Conservation (phyloP, 495 filamentous ascomycete species). For the Trichoderma erinaceum region DNA sequence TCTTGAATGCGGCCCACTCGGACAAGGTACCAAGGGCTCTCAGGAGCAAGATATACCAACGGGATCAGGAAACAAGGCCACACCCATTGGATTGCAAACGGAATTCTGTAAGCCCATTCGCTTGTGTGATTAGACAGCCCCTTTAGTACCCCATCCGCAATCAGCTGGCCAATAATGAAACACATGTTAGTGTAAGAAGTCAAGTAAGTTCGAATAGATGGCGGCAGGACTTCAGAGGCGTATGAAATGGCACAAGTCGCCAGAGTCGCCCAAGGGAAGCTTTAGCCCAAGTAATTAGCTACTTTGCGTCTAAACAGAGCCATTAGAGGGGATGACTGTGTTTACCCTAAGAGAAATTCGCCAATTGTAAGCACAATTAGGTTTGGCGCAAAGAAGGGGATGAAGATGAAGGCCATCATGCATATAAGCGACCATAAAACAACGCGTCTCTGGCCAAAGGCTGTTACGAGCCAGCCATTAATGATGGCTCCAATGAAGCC, state of each 20-base stretch:
- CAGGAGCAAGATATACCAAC: conserved; percentile 58
- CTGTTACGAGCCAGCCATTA: conserved; percentile 56
- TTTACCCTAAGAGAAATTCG: conserved; percentile 53
- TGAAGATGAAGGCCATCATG: conserved; percentile 46
- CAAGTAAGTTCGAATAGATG: conserved; percentile 50
- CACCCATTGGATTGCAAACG: conserved; percentile 62
- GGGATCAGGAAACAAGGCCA: conserved; percentile 57
- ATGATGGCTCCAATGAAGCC: conserved; percentile 54
- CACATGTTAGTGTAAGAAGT: conserved; percentile 65
- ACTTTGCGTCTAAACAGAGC: too few species aligned
- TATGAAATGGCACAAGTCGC: conserved; percentile 47
- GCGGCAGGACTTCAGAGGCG: conserved; percentile 55
- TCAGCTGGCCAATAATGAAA: conserved; percentile 62
- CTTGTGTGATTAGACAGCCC: conserved; percentile 42
- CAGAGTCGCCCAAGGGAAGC: conserved; percentile 66
- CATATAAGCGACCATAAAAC: conserved; percentile 38
- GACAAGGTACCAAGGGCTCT: conserved; percentile 74
- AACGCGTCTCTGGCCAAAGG: conserved; percentile 54
- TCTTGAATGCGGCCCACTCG: conserved; percentile 49
- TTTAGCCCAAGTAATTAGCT: too few species aligned
- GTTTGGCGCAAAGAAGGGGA: conserved; percentile 56
- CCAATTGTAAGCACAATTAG: conserved; percentile 56
- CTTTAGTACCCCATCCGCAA: conserved; percentile 53
- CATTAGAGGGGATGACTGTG: too few species aligned
- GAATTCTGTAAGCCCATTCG: conserved; percentile 55